Evolutionary conservation across 306 rosid genomes (phyloP).

Genomic region (Vigna radiata): DNA sequence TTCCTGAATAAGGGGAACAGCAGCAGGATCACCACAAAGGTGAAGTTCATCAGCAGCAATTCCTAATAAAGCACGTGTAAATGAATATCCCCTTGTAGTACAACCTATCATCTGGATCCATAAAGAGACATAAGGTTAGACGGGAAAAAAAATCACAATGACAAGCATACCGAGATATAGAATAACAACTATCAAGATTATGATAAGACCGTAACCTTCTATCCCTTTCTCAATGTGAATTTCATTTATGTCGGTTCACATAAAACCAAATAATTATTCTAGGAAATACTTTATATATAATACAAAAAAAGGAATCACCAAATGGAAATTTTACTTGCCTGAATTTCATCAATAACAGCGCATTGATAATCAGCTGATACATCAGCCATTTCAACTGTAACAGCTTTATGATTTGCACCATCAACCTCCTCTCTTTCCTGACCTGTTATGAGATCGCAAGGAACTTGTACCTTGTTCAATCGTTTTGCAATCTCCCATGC

Average conservation of each 20-base stretch:
- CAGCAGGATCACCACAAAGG: constrained; percentile 97
- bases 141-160: constrained; percentile 7
- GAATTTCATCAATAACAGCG: constrained; percentile 93
- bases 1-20: constrained; percentile 83
- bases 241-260: constrained; percentile 19
- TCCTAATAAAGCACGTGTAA: constrained; percentile 93
- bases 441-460: constrained; percentile 88
- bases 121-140: constrained; percentile 26
- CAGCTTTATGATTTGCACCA: constrained; percentile 89
- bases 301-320: constrained; percentile 36
- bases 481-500: constrained; percentile 97
- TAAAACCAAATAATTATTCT: constrained; percentile 9
- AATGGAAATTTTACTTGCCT: constrained; percentile 64
- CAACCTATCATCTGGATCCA: constrained; percentile 87
- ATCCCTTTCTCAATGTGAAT: constrained; percentile 29
- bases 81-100: constrained; percentile 78
- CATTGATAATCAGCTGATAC: constrained; percentile 73
- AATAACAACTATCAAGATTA: constrained; percentile 24
- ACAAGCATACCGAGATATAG: constrained; percentile 10
- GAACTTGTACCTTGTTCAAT: constrained; percentile 90
- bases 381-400: constrained; percentile 98
- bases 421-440: constrained; percentile 89
- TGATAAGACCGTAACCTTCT: constrained; percentile 13
- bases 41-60: constrained; percentile 93
- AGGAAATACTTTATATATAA: constrained; percentile 28